Evolutionary conservation across 345 rosid genomes (phyloP), one percentile per base, ranked within the genome.

Genomic region (Citrus mangshanensis): DNA sequence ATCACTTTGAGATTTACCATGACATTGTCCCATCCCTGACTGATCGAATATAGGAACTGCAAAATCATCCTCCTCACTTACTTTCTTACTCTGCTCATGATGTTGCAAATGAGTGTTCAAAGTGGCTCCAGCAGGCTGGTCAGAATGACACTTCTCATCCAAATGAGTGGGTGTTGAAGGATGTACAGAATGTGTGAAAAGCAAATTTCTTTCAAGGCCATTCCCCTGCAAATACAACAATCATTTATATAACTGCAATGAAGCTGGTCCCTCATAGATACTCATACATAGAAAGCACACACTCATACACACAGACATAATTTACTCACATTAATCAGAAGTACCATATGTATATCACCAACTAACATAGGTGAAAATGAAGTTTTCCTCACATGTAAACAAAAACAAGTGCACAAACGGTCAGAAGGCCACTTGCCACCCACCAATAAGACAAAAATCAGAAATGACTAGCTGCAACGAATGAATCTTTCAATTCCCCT

Each of bases 31-130:
- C 9, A 21, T 71, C 81, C 80, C 87, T 1, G 92, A 84, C 49
- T 82, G 89, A 69, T 84, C 69, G 81, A 74, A 92, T 34, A 92
- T 91, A 5, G 98, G 94, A 84, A 95, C 98, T 22, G 77, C 83
- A 54, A 88, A 95, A 82, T 92, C 97, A 72, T 90, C 98, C 78
- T 90, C 98, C 80, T 91, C 93, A 61, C 88, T 86, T 3, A 70
- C 71, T 74, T 81, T 85, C 81, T 86, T 89, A 74, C 79, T 84
- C 85, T 83, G 87, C 54, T 80, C 89, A 78, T 73, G 78, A 13
- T 46, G 84, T 55, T 78, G 65, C 72, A 77, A 38, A 32, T 88
- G 74, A 79, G 74, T 58, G 66, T 79, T 87, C 79, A 65, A 74
- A 84, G 80, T 85, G 55, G 82, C 82, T 78, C 78, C 85, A 68